Evolutionary conservation across 495 filamentous ascomycete genomes (phyloP).

Genomic region (Penicillium roqueforti): DNA sequence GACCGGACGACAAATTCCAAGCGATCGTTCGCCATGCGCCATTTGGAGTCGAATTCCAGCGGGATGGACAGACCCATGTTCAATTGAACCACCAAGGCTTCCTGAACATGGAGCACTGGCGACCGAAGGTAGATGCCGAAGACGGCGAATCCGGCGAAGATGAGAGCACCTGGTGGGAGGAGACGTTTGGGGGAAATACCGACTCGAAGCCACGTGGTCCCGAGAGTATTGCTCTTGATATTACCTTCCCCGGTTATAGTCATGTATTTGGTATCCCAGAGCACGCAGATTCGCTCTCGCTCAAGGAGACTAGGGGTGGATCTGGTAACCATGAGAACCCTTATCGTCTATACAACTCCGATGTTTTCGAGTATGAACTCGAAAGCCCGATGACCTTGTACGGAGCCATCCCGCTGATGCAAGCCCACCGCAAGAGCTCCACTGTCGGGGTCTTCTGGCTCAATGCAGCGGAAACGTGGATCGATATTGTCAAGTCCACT

Average conservation of each 20-base stretch:
- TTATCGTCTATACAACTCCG: conserved; percentile 93
- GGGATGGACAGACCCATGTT: conserved; percentile 77
- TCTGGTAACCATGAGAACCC: conserved; percentile 80
- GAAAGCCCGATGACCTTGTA: conserved; percentile 99
- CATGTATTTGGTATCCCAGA: conserved; percentile 95
- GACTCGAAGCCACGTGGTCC: conserved; percentile 88
- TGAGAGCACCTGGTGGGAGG: conserved; percentile 95
- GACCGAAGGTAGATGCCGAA: conserved; percentile 73
- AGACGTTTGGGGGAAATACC: conserved; percentile 88
- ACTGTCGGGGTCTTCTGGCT: conserved; percentile 99
- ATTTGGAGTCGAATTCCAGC: conserved; percentile 78
- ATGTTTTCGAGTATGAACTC: conserved; percentile 96
- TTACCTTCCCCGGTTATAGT: conserved; percentile 84
- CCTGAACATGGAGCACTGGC: conserved; percentile 93
- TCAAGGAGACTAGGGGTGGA: conserved; percentile 85
- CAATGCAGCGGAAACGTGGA: conserved; percentile 95
- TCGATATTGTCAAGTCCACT: conserved; percentile 86
- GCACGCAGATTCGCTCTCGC: conserved; percentile 79
- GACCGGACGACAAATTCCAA: conserved; percentile 68
- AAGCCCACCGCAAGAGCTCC: conserved; percentile 88
- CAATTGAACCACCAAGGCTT: conserved; percentile 83
- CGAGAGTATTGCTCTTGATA: conserved; percentile 85
- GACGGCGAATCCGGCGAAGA: conserved; percentile 53
- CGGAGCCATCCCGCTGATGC: conserved; percentile 93
- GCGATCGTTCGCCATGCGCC: conserved; percentile 78